Evolutionary conservation across 768 basidiomycete genomes (phyloP).

Genomic region (Lyophyllum shimeji): DNA sequence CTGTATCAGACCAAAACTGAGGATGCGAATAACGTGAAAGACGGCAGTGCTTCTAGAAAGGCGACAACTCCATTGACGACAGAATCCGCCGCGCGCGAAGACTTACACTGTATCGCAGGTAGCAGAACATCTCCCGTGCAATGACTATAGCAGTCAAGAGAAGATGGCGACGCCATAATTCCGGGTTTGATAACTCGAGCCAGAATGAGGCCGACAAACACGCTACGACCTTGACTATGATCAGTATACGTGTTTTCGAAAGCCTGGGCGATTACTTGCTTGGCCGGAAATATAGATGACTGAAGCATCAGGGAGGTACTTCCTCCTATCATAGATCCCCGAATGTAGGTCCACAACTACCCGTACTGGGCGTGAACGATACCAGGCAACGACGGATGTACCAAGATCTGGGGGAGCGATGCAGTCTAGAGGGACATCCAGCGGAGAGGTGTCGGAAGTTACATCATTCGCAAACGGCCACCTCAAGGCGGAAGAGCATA

Average conservation of each 20-base stretch:
- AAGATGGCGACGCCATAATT: background rate
- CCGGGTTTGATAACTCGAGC: background rate
- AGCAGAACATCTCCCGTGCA: background rate
- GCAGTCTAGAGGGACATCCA: background rate
- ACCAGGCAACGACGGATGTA: background rate
- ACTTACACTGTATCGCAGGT: background rate
- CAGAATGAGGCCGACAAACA: background rate
- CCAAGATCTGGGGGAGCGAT: background rate
- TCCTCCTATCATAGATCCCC: no score
- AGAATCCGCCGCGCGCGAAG: no score
- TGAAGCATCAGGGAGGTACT: background rate
- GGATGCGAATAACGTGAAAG: no score
- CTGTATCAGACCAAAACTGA: no score
- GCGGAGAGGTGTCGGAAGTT: background rate
- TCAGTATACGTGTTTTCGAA: background rate
- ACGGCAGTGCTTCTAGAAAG: no score
- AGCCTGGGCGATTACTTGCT: background rate
- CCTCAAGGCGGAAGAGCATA: background rate
- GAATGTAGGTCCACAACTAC: background rate
- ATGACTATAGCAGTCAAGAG: background rate
- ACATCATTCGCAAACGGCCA: background rate
- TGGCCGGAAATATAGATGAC: background rate
- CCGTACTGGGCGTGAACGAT: background rate
- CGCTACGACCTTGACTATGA: background rate
- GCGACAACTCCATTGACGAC: no score